Percentiles rank a stretch among this genome's conserved stretches.
phyloP scores from a whole-genome alignment of 768 basidiomycete genomes.

The Pulveroboletus ravenelii region DNA sequence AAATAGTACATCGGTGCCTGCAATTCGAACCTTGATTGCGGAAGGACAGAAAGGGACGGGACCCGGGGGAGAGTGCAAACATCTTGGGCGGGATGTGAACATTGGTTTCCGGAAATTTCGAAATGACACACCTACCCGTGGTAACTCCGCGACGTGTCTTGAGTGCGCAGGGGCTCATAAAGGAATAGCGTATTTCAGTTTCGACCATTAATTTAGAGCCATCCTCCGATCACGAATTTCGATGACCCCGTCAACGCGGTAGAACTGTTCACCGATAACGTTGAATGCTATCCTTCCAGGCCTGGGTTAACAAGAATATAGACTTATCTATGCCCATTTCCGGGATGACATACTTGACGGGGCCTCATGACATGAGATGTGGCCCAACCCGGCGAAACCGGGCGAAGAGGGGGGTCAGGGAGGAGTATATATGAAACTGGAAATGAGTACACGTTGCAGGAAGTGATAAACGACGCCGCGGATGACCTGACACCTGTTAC shows the following conservation, averaged over 20 bases:
- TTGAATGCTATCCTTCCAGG: background rate
- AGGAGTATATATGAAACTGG: too few species aligned
- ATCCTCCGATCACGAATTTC: background rate
- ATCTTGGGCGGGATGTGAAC: slow-evolving; percentile 12
- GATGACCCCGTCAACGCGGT: too few species aligned
- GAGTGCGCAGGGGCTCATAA: too few species aligned
- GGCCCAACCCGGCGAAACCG: background rate
- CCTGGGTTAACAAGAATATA: background rate
- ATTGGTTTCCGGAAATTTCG: background rate
- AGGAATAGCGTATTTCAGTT: too few species aligned
- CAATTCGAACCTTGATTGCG: slow-evolving; percentile 3
- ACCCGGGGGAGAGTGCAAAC: background rate
- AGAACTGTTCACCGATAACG: background rate
- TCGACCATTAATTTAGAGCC: background rate
- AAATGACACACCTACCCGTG: background rate
- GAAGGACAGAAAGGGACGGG: background rate
- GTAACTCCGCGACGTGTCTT: too few species aligned
- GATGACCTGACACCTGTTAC: slow-evolving; percentile 1
- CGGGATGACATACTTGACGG: background rate
- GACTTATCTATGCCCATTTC: slow-evolving; percentile 2
- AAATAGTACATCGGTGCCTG: slow-evolving; percentile 13
- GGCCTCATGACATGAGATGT: too few species aligned
- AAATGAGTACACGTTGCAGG: background rate
- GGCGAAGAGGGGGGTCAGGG: background rate
- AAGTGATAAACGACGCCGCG: background rate